phyloP scores from a whole-genome alignment of 176 grass and related monocot genomes.

The Ampelocalamus luodianensis region DNA sequence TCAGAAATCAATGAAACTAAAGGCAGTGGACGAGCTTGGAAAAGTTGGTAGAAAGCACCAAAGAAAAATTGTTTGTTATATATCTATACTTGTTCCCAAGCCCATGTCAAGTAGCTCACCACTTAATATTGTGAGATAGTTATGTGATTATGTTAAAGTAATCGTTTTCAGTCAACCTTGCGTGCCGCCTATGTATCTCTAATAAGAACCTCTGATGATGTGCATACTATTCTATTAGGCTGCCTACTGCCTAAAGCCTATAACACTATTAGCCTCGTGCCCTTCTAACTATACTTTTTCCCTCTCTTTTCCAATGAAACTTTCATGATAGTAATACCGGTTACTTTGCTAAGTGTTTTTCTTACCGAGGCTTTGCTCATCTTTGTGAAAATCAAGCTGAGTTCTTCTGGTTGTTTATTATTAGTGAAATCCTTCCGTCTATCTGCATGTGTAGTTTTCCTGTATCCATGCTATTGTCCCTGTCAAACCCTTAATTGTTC shows the following conservation, averaged over 20 bases:
- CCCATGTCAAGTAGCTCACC: background rate
- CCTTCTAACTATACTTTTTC: constrained; percentile 2
- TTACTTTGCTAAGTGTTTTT: constrained; percentile 15
- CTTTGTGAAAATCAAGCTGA: background rate
- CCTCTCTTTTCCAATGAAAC: constrained; percentile 15
- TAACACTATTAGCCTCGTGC: constrained; percentile 12
- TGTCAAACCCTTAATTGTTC: background rate
- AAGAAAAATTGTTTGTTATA: background rate
- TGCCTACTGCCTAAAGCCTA: constrained; percentile 29
- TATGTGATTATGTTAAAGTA: constrained; percentile 19
- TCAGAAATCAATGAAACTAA: constrained; percentile 10
- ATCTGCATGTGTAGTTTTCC: too few relatives aligned
- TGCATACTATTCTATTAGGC: constrained; percentile 32
- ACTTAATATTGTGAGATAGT: constrained; percentile 18
- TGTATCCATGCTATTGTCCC: background rate
- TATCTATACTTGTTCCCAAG: constrained; percentile 18
- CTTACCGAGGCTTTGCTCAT: background rate
- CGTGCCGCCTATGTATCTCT: constrained; percentile 25
- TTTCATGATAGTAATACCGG: background rate
- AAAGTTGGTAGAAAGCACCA: background rate
- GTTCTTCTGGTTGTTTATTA: background rate
- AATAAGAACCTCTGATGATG: constrained; percentile 17
- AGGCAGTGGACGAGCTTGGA: background rate
- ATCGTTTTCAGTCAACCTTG: constrained; percentile 39
- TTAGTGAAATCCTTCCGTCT: background rate